Conservation (phyloP, 768 basidiomycete genomes). For the Brasilioporus rufonigricans region DNA sequence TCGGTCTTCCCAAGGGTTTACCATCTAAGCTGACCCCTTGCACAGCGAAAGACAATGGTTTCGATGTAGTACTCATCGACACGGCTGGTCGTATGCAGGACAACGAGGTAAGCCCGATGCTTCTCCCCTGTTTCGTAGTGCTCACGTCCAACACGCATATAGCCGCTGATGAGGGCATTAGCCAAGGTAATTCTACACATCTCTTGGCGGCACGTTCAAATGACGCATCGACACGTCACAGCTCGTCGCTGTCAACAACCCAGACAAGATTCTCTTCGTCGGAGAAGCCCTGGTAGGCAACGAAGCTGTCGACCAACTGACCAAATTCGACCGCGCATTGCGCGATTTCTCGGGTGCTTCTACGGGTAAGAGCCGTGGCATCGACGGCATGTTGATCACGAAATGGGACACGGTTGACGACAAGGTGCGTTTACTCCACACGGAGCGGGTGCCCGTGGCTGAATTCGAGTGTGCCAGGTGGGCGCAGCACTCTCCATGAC, state of each 20-base stretch:
- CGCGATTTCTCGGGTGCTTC: conserved; percentile 86
- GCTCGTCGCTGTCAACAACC: conserved; percentile 90
- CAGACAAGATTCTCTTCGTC: conserved; percentile 97
- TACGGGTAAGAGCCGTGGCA: conserved; percentile 73
- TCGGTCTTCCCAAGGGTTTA: conserved; percentile 32
- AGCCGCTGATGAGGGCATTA: conserved; percentile 97
- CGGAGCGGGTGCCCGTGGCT: background rate
- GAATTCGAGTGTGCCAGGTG: conserved; percentile 52
- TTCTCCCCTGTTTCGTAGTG: background rate
- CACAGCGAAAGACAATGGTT: conserved; percentile 81
- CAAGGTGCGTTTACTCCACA: conserved; percentile 55
- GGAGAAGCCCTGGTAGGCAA: conserved; percentile 98
- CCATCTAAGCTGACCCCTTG: conserved; percentile 3
- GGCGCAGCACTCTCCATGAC: conserved; percentile 99
- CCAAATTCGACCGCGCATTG: conserved; percentile 93
- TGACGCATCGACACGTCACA: conserved; percentile 28
- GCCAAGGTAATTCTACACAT: conserved; percentile 63
- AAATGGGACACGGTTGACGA: conserved; percentile 99
- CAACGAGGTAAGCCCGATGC: conserved; percentile 68
- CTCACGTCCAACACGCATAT: conserved; percentile 9
- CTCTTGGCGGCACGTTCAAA: background rate
- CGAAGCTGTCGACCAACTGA: conserved; percentile 96
- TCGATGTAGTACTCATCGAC: conserved; percentile 97
- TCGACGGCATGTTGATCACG: conserved; percentile 97
- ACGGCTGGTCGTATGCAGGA: conserved; percentile 99